Evolutionary conservation across 352 stramenopile genomes (phyloP).

Genomic region (Phytopythium cucurbitacearum): DNA sequence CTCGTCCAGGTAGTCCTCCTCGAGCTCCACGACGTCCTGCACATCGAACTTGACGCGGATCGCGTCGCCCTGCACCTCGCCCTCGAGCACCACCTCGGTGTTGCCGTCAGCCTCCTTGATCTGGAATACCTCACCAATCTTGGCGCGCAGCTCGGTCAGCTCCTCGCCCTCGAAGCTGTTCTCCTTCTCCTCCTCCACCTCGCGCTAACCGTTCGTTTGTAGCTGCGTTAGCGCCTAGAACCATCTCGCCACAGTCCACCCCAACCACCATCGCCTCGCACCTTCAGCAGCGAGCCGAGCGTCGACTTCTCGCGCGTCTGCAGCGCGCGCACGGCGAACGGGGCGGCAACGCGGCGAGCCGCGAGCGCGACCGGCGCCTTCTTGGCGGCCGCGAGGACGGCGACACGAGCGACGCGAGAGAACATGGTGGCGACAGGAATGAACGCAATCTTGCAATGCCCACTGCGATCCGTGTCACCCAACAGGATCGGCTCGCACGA

Average conservation of each 20-base stretch:
- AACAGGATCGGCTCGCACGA: not conserved
- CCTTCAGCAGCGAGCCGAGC: constrained; percentile 37
- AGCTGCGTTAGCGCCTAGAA: not conserved
- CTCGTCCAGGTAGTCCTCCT: constrained; percentile 51
- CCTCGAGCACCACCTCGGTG: constrained; percentile 66
- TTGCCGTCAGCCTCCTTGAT: constrained; percentile 52
- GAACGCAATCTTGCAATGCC: not conserved
- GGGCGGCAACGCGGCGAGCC: constrained; percentile 9
- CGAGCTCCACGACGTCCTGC: constrained; percentile 67
- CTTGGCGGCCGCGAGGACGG: constrained; percentile 21
- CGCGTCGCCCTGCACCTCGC: constrained; percentile 39
- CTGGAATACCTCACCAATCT: constrained; percentile 65
- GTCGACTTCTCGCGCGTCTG: constrained; percentile 56
- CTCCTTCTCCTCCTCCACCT: constrained; percentile 79
- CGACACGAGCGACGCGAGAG: constrained; percentile 33
- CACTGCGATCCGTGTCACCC: not conserved
- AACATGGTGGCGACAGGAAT: constrained; percentile 24
- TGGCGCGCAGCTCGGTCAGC: constrained; percentile 60
- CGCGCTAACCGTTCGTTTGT: constrained; percentile 26
- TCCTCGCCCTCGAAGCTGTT: constrained; percentile 79
- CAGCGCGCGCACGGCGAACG: constrained; percentile 21
- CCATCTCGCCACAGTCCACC: not conserved
- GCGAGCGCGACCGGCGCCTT: constrained; percentile 16
- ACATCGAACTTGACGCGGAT: constrained; percentile 81
- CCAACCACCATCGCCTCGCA: constrained; percentile 1